Base-by-base conservation (phyloP, 2,329 filamentous ascomycete species). In the Aphanocladium album region DNA sequence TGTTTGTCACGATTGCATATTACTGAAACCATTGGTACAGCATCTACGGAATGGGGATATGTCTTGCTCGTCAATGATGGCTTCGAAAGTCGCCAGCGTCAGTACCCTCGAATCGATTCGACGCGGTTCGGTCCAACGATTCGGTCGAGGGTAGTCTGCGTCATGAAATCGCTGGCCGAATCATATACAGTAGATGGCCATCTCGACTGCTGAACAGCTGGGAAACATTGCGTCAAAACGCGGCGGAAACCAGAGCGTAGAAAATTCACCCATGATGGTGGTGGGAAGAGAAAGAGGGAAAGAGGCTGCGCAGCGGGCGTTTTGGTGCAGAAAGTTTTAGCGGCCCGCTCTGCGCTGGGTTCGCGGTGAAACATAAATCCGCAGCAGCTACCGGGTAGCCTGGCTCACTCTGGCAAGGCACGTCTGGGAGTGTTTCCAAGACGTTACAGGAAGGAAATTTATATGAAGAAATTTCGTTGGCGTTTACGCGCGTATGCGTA, bases 341-440 rank as follows among this genome's bases (percentile, higher is more conserved):
- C 45, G 56, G 55, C 45, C 46, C 33, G 55, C 35, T 21, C 27
- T 12, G 19, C 41, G 16, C 25, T 30, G n/a, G 56, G 21, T 5
- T 14, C 1, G 35, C 56, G 56, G 56, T 33, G 11, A 21, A 58
- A 58, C 46, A n/a, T 51, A 58, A 50, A 51, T 58, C 56, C 56
- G 56, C 21, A 19, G 2, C 9, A 9, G 8, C 25, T 56, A 23
- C 53, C n/a, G 39, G 39, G 53, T 56, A 56, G 25, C 30, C 9
- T 30, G 30, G 5, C 9, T 23, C 19, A 19, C 21, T 8, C 5
- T 2, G 39, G 9, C 5, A 43, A 17, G 39, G 3, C 39, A 43
- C 5, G n/a, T 17, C n/a, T 21, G 39, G 39, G 17, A 19, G 16
- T 8, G n/a, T 9, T 43, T 43, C 39, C 14, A 43, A 8, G 17